Evolutionary conservation across 2,329 filamentous ascomycete species (phyloP).

Genomic region (Fusarium nanum): DNA sequence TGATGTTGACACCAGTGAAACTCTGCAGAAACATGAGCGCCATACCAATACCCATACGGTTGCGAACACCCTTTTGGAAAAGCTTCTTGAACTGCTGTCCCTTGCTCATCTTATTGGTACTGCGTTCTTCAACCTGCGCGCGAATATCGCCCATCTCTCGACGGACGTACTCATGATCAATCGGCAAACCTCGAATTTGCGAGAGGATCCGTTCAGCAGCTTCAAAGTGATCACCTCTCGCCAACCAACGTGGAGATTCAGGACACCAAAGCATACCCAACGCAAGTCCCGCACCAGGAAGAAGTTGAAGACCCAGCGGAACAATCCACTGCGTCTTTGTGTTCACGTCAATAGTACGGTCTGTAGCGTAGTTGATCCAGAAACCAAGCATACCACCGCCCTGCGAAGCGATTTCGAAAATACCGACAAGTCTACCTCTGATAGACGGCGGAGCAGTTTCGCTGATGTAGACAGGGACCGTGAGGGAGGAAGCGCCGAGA

Average conservation of each 20-base stretch:
- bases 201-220: constrained; percentile 51
- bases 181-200: constrained; percentile 51
- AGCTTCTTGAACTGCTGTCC: constrained; percentile 50
- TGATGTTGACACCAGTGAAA: constrained; percentile 65
- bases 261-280: constrained; percentile 67
- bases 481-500: constrained; percentile 62
- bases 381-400: constrained; percentile 55
- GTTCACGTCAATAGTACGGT: constrained; percentile 48
- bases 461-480: constrained; percentile 58
- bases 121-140: constrained; percentile 64
- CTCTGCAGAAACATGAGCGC: constrained; percentile 61
- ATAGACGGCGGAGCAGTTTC: constrained; percentile 61
- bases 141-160: constrained; percentile 68
- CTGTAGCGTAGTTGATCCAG: constrained; percentile 51
- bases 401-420: constrained; percentile 58
- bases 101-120: constrained; percentile 47
- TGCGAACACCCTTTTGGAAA: constrained; percentile 52
- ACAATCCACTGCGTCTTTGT: constrained; percentile 61
- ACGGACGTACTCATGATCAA: constrained; percentile 53
- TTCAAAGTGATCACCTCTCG: constrained; percentile 68
- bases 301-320: constrained; percentile 66
- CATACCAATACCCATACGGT: constrained; percentile 58
- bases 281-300: constrained; percentile 66
- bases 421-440: constrained; percentile 62
- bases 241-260: constrained; percentile 71